Percentiles rank a stretch among this genome's conserved stretches.
These are phyloP conservation scores for Hsuehochloa calcarea DNA, from an alignment of 176 grass and related monocot species.

Conservation along the genomic window DNA sequence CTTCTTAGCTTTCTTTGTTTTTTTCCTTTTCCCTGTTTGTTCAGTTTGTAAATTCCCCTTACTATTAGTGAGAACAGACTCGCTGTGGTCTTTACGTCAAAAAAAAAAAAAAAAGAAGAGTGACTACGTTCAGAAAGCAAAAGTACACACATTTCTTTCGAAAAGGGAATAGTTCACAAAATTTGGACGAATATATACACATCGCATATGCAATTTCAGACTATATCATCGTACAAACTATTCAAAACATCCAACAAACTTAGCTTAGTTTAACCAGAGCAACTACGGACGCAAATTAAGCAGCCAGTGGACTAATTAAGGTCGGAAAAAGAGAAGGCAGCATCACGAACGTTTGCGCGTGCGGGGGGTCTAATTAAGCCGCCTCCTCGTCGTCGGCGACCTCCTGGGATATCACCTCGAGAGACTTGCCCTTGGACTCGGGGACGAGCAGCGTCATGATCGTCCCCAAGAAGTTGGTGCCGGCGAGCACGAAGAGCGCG, in stretches of 20 bases:
- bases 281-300: background rate
- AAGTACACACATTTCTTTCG: background rate
- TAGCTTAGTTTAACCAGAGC: too few species aligned
- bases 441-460: slow-evolving; percentile 59
- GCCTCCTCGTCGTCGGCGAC: slow-evolving; percentile 30
- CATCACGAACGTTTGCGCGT: too few species aligned
- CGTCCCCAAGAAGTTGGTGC: slow-evolving; percentile 52
- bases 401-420: slow-evolving; percentile 66
- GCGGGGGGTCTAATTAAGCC: background rate
- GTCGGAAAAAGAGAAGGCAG: background rate
- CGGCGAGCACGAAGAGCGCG: slow-evolving; percentile 62
- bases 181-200: background rate
- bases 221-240: background rate
- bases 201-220: background rate
- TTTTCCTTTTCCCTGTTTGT: too few species aligned
- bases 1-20: too few species aligned
- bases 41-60: too few species aligned
- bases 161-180: background rate
- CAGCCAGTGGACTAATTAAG: background rate
- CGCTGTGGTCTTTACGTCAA: too few species aligned
- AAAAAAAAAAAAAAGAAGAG: too few species aligned
- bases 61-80: too few species aligned
- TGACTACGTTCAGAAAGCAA: too few species aligned
- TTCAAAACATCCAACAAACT: background rate
- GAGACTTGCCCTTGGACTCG: slow-evolving; percentile 57